phyloP scores from a whole-genome alignment of 805 yeast genomes.

The Saccharomycopsis olivae region DNA sequence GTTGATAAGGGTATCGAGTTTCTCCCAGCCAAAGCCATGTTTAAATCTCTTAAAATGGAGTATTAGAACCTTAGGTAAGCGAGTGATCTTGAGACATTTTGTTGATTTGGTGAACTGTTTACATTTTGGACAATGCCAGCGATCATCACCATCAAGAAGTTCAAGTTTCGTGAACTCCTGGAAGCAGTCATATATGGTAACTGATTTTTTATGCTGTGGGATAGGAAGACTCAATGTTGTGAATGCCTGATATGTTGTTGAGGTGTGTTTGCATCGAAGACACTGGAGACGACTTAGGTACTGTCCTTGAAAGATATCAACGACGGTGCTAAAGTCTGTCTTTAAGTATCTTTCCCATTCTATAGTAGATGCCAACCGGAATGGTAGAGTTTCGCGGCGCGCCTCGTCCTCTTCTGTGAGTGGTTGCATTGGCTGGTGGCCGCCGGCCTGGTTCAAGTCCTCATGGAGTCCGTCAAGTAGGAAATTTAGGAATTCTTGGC shows the following conservation, averaged over 20 bases:
- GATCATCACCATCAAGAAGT: slow-evolving; percentile 61
- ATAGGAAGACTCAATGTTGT: slow-evolving; percentile 73
- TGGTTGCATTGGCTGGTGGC: slow-evolving; percentile 42
- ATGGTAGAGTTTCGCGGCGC: slow-evolving; percentile 58
- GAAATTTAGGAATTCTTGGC: slow-evolving; percentile 71
- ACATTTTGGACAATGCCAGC: slow-evolving; percentile 80
- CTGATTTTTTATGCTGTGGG: slow-evolving; percentile 31
- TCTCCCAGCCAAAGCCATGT: slow-evolving; percentile 31
- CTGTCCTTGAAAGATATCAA: slow-evolving; percentile 83
- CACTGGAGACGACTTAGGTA: slow-evolving; percentile 72
- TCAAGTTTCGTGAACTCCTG: slow-evolving; percentile 71
- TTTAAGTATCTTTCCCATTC: slow-evolving; percentile 88
- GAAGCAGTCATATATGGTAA: slow-evolving; percentile 52
- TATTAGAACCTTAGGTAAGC: slow-evolving; percentile 71
- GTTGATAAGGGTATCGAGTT: slow-evolving; percentile 57
- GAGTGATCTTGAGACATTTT: slow-evolving; percentile 60
- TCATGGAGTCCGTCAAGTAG: slow-evolving; percentile 72
- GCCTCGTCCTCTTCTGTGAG: slow-evolving; percentile 64
- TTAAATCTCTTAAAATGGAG: slow-evolving; percentile 79
- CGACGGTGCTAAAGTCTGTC: slow-evolving; percentile 69
- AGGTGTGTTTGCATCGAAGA: slow-evolving; percentile 58
- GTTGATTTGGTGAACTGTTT: slow-evolving; percentile 50
- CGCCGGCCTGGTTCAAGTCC: slow-evolving; percentile 63
- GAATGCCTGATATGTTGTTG: slow-evolving; percentile 81
- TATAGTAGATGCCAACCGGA: slow-evolving; percentile 72